Evolutionary conservation across 192 early-diverging fungal genomes (phyloP), one percentile per base, ranked within the genome.

Genomic region (Podila epigama): DNA sequence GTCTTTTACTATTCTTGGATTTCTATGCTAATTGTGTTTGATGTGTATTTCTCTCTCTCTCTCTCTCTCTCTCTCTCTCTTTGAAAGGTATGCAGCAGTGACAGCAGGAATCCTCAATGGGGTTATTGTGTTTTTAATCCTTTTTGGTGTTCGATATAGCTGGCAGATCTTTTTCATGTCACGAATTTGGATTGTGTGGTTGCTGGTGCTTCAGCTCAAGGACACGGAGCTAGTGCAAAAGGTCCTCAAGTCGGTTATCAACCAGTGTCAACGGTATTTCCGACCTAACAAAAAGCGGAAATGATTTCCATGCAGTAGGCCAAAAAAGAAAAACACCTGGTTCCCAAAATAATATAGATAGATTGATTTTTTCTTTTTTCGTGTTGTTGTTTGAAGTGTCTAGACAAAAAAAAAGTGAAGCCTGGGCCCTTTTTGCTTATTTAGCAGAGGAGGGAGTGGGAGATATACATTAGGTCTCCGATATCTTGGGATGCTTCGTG

Each of bases 71-170:
- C 77, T 82, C 60, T 68, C 50, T 67, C 63, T 44, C 62, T 58
- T 42, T 41, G 28, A 18, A 69, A 89, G 88, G 5, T 82, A 82
- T 64, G 60, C 60, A 25, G 66, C 84, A 18, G 33, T 75, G 8
- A 75, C 64, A 13, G 56, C 39, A 7, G 64, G 65, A 15, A 62
- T 75, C 42, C 63, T 92, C 59, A 85, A 71, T 12, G 51, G 27
- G 25, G 80, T 85, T 18, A 66, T 86, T 10, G 58, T 80, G 3
- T 88, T 84, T 51, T 83, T 87, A 5, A 86, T 87, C 70, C 63
- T 92, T 56, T 84, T 83, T 60, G 85, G 90, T 36, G 83, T 88
- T 8, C 82, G 87, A 37, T 86, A 87, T 25, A 89, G 89, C 20
- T 87, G 88, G 71, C 79, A 84, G 25, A 68, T 92, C 55, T 92